Evolutionary conservation across 2,329 filamentous ascomycete genomes (phyloP), one percentile per base, ranked within the genome.

Genomic region (Orbilia oligospora): DNA sequence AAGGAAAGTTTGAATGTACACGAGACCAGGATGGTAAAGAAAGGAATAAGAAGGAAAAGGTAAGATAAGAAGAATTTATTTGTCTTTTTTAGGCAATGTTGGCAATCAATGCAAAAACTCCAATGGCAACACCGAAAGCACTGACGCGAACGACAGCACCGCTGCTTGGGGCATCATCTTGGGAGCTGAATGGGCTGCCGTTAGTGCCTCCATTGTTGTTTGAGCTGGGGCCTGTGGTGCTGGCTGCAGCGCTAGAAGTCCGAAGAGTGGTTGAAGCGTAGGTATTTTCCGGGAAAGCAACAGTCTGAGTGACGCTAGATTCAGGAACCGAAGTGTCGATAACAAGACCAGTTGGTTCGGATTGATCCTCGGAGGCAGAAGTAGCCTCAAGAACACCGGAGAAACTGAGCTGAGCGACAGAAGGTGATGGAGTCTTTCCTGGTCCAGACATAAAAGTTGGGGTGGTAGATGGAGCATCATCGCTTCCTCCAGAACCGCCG

Each of bases 121-220:
- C 73, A 10, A 71, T 16, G 8, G 53, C 67, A 18, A 77, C 16
- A 9, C 73, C 61, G 16, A 77, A 48, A 22, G 44, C 49, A 27
- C 49, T 48, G 16, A 64, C 61, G 27, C 73, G 73, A 2, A 77
- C 36, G 22, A 61, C 51, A 20, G 38, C 51, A 44, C 38, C 73
- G 12, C 67, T 64, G 61, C 41, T 77, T 4, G 67, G 58, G 5
- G 22, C 5, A 33, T 77, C 67, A 10, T 65, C 66, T 27, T 77
- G 73, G 36, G 73, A 71, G 61, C 41, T 68, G 73, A 77, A 77
- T 12, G 68, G 73, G 63, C 73, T 77, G 36, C 73, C 73, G 24
- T 77, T 77, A 8, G 73, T 63, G 63, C 36, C 64, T 24, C 51
- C 38, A 30, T 58, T 71, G 9, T 41, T 38, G 33, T 27, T 38